Evolutionary conservation across 768 basidiomycete species (phyloP), one percentile per base, ranked within the genome.

Genomic region (Tubosaeta sp.): DNA sequence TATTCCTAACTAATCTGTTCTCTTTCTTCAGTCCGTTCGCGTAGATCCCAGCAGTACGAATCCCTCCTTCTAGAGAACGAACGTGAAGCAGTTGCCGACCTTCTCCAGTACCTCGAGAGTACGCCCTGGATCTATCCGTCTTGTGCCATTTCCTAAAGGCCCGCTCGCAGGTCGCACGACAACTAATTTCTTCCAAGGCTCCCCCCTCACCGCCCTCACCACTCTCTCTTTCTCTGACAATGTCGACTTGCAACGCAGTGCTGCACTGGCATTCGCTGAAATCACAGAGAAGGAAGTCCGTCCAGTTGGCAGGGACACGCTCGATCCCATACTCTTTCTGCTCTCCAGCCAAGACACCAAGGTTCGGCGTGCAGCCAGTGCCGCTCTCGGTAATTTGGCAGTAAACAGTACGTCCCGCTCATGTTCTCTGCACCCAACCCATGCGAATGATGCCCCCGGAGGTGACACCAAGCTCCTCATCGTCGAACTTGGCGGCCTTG

Each of bases 271-370:
- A 0, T 99, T 98, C 65, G 97, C 97, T 34, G 97, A 99, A 72
- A 99, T 99, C 54, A 99, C 97, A 22, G 97, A 99, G 76, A 98
- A 98, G 74, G 97, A 99, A 73, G 95, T 98, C 48, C 84, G 95
- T 41, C 92, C 91, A 42, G 97, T 99, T 19, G 93, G 90, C 13
- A 81, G 97, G 56, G 97, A 98, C 68, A 99, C 97, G 19, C 81
- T 99, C 61, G 97, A 99, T 72, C 97, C 97, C 47, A 95, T 99
- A 56, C 84, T 98, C 51, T 99, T 97, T 72, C 84, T 99, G 56
- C 81, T 99, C 59, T 90, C 92, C 63, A 94, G 91, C 65, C 97
- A 98, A 71, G 97, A 99, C 72, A 93, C 92, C 48, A 97, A 99
- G 74, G 97, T 99, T 48, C 97, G 98, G 74, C 84, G 97, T 65